A percentile compares a stretch with the other conserved stretches of the same genome.
phyloP scores from a whole-genome alignment of 78 protist species.

The Tieghemostelium lacteum region DNA sequence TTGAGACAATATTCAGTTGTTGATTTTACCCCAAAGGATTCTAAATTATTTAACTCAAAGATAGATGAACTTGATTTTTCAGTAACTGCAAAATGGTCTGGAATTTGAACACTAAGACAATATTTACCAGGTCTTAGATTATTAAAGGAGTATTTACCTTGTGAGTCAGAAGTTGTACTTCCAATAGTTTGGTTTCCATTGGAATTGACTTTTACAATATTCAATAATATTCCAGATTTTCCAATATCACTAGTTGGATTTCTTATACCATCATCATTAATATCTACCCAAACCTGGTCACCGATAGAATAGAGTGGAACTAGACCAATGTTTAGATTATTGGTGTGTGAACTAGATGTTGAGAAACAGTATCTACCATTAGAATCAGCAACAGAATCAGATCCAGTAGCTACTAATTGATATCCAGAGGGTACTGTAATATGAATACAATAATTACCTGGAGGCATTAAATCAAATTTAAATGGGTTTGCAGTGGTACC shows the following conservation, averaged over 20 bases:
- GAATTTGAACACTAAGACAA: neutral
- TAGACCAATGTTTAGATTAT: neutral
- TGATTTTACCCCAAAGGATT: too few relatives aligned
- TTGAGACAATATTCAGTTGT: too few relatives aligned
- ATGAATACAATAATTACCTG: slow-evolving; percentile 29
- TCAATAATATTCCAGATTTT: too few relatives aligned
- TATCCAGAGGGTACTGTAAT: neutral
- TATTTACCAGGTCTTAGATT: slow-evolving; percentile 8
- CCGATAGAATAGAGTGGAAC: slow-evolving; percentile 6
- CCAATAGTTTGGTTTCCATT: too few relatives aligned
- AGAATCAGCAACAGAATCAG: slow-evolving; percentile 6
- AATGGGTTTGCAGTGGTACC: neutral
- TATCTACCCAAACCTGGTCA: neutral
- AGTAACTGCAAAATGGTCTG: neutral
- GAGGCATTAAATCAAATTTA: neutral
- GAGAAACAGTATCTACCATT: slow-evolving; percentile 1
- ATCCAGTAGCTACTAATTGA: neutral
- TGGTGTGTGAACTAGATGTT: neutral
- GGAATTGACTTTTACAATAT: too few relatives aligned
- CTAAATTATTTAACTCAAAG: too few relatives aligned
- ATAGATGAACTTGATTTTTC: neutral
- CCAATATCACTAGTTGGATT: neutral
- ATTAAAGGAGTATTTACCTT: slow-evolving; percentile 1
- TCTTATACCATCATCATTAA: slow-evolving; percentile 2
- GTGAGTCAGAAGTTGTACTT: neutral